phyloP scores from a whole-genome alignment of 345 rosid species.

The Pistacia atlantica region DNA sequence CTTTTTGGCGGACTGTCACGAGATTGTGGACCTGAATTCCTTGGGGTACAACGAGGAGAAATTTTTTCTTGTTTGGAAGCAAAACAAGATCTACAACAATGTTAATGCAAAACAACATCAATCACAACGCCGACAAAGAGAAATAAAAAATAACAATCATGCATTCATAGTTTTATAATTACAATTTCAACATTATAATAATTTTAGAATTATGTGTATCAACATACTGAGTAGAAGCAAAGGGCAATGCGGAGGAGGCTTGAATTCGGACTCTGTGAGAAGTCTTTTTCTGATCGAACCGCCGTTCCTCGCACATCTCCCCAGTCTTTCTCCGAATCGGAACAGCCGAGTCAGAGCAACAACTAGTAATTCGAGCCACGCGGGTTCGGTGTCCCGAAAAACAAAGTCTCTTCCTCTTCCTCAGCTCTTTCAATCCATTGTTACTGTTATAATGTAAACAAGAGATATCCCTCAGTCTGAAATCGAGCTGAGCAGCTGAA shows the following conservation, averaged over 20 bases:
- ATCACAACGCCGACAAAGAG: not conserved
- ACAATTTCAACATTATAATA: not conserved
- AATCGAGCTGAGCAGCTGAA: constrained; percentile 66
- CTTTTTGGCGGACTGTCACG: constrained; percentile 91
- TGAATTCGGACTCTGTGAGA: constrained; percentile 55
- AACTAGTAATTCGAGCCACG: constrained; percentile 44
- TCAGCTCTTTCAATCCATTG: constrained; percentile 31
- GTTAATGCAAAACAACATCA: not conserved
- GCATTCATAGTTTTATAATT: too few relatives aligned
- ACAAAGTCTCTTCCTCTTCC: constrained; percentile 34
- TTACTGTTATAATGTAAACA: constrained; percentile 18
- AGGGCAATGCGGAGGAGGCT: constrained; percentile 67
- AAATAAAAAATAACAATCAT: not conserved
- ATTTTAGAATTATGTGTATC: too few relatives aligned
- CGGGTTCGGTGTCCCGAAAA: constrained; percentile 21
- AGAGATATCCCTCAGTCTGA: constrained; percentile 37
- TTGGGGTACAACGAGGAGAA: constrained; percentile 78
- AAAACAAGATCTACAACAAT: constrained; percentile 57
- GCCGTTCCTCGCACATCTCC: constrained; percentile 63
- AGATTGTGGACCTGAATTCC: constrained; percentile 88
- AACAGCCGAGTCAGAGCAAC: constrained; percentile 60
- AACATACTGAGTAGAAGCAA: constrained; percentile 77
- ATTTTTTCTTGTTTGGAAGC: constrained; percentile 76
- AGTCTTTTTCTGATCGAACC: constrained; percentile 51
- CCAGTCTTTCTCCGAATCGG: constrained; percentile 51